Evolutionary conservation across 108 stramenopile species (phyloP).

Genomic region (Tribonema minus): DNA sequence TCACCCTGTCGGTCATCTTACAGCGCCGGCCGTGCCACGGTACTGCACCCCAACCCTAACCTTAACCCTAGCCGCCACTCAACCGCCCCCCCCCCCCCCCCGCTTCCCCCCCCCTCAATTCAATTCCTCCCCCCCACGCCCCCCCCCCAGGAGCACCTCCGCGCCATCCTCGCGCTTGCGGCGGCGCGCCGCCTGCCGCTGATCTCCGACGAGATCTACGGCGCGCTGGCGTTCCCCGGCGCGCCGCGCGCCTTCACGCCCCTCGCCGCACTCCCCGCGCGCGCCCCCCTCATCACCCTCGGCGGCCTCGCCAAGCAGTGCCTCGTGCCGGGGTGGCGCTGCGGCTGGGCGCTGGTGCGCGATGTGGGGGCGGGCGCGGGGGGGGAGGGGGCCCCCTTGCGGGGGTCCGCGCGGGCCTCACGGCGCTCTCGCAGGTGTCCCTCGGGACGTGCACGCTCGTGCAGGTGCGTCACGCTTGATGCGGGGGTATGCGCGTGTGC

Average conservation of each 20-base stretch:
- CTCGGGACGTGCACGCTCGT: neutral
- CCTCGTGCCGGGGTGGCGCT: conserved; percentile 82
- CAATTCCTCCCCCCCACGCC: too few species aligned
- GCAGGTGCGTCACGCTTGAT: too few species aligned
- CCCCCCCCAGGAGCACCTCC: neutral
- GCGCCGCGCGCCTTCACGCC: conserved; percentile 59
- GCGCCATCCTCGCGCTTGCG: conserved; percentile 61
- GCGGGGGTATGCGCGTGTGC: too few species aligned
- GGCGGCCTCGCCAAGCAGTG: conserved; percentile 88
- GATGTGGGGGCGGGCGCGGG: too few species aligned
- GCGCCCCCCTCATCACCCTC: conserved; percentile 74
- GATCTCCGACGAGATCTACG: conserved; percentile 88
- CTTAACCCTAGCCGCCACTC: too few species aligned
- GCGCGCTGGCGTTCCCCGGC: conserved; percentile 68
- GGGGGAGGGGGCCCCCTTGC: neutral
- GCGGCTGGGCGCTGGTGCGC: conserved; percentile 77
- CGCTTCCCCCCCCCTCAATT: too few species aligned
- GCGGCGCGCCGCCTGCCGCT: conserved; percentile 65
- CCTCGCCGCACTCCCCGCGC: conserved; percentile 63
- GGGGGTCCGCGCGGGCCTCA: neutral
- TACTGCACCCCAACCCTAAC: too few species aligned
- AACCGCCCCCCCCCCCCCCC: too few species aligned
- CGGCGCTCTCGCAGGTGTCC: neutral
- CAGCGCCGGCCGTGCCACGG: too few species aligned
- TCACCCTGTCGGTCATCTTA: too few species aligned